Evolutionary conservation across 495 filamentous ascomycete species (phyloP).

Genomic region (Astrocystis sublimbata): DNA sequence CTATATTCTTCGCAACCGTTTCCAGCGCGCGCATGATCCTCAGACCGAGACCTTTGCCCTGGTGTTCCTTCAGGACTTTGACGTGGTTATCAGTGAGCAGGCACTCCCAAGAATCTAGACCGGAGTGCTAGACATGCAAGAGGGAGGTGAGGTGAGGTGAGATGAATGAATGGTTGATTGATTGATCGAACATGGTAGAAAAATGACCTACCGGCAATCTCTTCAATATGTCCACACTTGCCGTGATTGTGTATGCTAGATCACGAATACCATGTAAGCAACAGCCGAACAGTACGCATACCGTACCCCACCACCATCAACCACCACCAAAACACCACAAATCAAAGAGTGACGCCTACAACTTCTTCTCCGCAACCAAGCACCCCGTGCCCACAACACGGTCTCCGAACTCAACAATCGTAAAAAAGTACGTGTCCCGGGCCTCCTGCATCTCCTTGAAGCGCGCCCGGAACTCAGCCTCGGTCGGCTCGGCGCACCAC

Average conservation of each 20-base stretch:
- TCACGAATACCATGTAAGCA: constrained; percentile 5
- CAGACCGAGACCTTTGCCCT: constrained; percentile 83
- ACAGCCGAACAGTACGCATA: background rate
- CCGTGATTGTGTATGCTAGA: constrained; percentile 62
- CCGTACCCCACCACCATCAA: background rate
- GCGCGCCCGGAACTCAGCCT: constrained; percentile 66
- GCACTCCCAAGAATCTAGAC: too few species aligned
- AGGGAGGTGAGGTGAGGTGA: too few species aligned
- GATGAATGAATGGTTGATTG: too few species aligned
- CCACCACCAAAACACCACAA: background rate
- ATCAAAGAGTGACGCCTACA: constrained; percentile 42
- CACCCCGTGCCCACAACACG: constrained; percentile 77
- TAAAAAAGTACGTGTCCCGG: constrained; percentile 72
- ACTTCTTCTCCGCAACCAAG: constrained; percentile 74
- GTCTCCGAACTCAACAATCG: constrained; percentile 66
- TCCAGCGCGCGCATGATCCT: constrained; percentile 83
- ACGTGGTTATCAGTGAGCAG: background rate
- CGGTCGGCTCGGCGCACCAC: constrained; percentile 73
- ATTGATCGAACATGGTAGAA: background rate
- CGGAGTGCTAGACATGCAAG: too few species aligned
- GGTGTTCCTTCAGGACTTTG: constrained; percentile 75
- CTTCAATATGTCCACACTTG: constrained; percentile 81
- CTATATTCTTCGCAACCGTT: constrained; percentile 68
- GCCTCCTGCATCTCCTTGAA: constrained; percentile 74
- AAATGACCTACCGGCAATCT: constrained; percentile 60